A percentile compares a stretch with the other conserved stretches of the same genome.
phyloP scores from a whole-genome alignment of 1,284 basidiomycete species.

The Pisolithus thermaeus region DNA sequence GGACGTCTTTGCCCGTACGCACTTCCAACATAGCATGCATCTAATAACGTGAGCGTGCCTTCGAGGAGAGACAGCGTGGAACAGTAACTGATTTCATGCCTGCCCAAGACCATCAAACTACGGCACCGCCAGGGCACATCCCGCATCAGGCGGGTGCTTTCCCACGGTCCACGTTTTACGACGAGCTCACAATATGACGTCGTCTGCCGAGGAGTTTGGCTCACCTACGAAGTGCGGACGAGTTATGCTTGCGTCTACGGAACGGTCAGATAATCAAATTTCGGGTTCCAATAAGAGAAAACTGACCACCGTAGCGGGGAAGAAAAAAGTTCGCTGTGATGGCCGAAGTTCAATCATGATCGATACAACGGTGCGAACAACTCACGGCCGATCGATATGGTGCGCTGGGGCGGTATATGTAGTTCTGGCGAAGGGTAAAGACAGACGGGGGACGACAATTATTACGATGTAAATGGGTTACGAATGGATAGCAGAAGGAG shows the following conservation, averaged over 20 bases:
- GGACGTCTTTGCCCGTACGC: conserved; percentile 18
- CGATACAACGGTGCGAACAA: conserved; percentile 1
- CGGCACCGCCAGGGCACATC: conserved; percentile 5
- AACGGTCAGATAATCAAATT: too few species aligned
- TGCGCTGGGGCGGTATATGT: conserved; percentile 2
- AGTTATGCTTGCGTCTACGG: too few species aligned
- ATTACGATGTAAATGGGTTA: conserved; percentile 15
- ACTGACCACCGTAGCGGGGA: background rate
- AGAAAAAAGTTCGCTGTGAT: conserved; percentile 12
- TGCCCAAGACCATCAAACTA: background rate
- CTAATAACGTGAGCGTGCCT: background rate
- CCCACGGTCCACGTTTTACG: conserved; percentile 58
- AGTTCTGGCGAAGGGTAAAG: background rate
- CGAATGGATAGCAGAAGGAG: conserved; percentile 12
- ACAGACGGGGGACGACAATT: conserved; percentile 14
- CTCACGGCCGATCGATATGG: conserved; percentile 12
- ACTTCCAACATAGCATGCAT: conserved; percentile 14
- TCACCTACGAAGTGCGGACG: conserved; percentile 11
- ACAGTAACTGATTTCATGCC: conserved; percentile 1
- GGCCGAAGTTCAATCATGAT: conserved; percentile 5
- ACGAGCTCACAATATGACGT: conserved; percentile 34
- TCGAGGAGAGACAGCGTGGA: conserved; percentile 5
- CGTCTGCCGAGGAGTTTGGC: conserved; percentile 11
- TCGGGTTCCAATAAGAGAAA: too few species aligned
- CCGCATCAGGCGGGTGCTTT: conserved; percentile 16